phyloP scores from a whole-genome alignment of 2,329 filamentous ascomycete genomes.

The Cephalotrichum gorgonifer region DNA sequence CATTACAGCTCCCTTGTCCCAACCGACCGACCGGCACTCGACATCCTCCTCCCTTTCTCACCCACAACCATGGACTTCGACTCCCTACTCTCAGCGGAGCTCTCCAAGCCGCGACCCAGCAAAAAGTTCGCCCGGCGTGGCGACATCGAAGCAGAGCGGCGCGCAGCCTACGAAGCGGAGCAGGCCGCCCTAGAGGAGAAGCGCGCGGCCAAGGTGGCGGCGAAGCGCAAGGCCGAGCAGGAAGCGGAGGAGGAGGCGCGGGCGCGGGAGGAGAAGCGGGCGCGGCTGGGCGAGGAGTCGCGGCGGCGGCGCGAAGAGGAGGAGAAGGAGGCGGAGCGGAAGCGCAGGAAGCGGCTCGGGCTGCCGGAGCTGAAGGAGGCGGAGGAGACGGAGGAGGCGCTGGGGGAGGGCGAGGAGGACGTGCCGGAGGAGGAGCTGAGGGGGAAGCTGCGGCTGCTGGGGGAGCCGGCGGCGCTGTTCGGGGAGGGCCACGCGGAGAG shows the following conservation, averaged over 20 bases:
- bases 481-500: conserved; percentile 66
- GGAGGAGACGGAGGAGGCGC: conserved; percentile 32
- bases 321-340: conserved; percentile 62
- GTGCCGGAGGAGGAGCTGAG: conserved; percentile 62
- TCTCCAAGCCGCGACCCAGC: conserved; percentile 64
- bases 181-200: conserved; percentile 65
- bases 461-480: conserved; percentile 68
- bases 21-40: neutral
- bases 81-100: conserved; percentile 83
- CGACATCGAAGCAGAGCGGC: conserved; percentile 74
- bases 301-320: conserved; percentile 57
- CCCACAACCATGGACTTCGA: conserved; percentile 76
- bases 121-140: conserved; percentile 74
- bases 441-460: conserved; percentile 56
- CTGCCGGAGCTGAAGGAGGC: conserved; percentile 58
- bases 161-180: conserved; percentile 70
- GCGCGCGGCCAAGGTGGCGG: conserved; percentile 56
- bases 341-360: conserved; percentile 64
- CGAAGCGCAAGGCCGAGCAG: conserved; percentile 85
- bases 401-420: conserved; percentile 40
- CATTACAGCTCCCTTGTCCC: too few relatives aligned
- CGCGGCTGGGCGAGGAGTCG: conserved; percentile 72
- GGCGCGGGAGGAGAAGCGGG: conserved; percentile 71
- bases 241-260: conserved; percentile 63
- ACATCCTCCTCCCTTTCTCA: too few relatives aligned